Percentiles rank a stretch among this genome's conserved stretches.
Evolutionary conservation across 1,284 basidiomycete genomes (phyloP).

Genomic region (Coniferiporia weirii): DNA sequence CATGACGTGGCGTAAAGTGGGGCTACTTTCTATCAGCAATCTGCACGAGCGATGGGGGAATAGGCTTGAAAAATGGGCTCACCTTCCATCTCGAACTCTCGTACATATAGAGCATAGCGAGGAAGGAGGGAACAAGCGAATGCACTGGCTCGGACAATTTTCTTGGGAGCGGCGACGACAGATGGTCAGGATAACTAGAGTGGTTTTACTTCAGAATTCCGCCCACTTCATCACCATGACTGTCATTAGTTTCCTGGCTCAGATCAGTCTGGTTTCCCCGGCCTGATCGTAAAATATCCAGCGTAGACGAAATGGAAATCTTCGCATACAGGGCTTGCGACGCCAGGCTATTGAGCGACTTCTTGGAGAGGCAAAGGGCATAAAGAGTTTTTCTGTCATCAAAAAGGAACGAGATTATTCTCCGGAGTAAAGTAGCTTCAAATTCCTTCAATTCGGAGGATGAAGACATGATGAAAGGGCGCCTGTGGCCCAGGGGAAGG

Average conservation of each 20-base stretch:
- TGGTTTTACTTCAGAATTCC: too few species aligned
- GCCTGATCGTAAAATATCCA: background rate
- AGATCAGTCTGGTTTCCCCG: too few species aligned
- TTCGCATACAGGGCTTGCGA: slow-evolving; percentile 4
- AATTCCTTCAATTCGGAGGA: background rate
- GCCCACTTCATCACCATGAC: background rate
- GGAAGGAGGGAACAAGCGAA: slow-evolving; percentile 4
- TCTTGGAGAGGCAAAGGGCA: slow-evolving; percentile 2
- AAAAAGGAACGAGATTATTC: background rate
- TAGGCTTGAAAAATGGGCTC: background rate
- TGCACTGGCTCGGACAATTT: background rate
- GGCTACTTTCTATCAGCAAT: background rate
- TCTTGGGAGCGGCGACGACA: background rate
- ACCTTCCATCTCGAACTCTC: slow-evolving; percentile 9
- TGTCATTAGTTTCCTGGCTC: background rate
- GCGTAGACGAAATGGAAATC: background rate
- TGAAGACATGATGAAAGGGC: background rate
- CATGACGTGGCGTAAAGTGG: background rate
- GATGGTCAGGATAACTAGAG: too few species aligned
- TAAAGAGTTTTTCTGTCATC: slow-evolving; percentile 1
- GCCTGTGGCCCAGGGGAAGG: too few species aligned
- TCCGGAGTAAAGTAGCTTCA: background rate
- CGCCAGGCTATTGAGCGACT: background rate
- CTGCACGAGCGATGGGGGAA: too few species aligned
- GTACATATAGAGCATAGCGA: background rate